Base-by-base conservation (phyloP, 2,329 filamentous ascomycete species). In the Lecanicillium sp. region DNA sequence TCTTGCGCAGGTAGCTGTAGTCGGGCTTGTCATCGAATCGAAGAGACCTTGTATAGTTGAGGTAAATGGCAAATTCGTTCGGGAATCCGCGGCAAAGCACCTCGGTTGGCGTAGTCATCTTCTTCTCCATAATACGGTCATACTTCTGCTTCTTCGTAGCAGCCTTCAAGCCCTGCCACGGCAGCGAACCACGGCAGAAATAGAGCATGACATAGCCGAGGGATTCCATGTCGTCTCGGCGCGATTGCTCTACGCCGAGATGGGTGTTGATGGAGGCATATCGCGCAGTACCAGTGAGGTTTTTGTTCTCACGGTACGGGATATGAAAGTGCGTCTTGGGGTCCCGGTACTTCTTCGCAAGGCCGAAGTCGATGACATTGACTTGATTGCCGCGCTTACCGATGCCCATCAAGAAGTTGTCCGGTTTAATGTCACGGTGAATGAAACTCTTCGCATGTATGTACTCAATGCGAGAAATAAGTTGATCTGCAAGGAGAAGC, bases 81-180 rank as follows among this genome's bases (percentile, higher is more conserved):
- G 92, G 92, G 74, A 98, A 97, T 51, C 92, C 92, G 64, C 90
- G 88, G 81, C 92, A 98, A 36, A 98, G 86, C 35, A 96, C 89
- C 69, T 98, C 90, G 53, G 90, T 97, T 8, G 92, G 89, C 3
- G 92, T 98, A 12, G 92, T 98, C 92, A 97, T 97, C 87, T 98
- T 98, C 83, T 98, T 98, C 77, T 98, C 92, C 90, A 97, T 97
- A 71, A 98, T 98, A 49, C 90, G 81, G 69, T 98, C 92, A 62
- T 98, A 97, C 74, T 98, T 98, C 73, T 97, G 90, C 82, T 96
- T 96, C 81, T 96, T 96, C 51, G 89, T 96, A 53, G 90, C 90
- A 71, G 90, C 90, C 79, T 96, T 96, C 40, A 96, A 76, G 41
- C 92, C 92, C 72, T 98, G 92, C 92, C 92, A 98, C 46, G 92